These are phyloP conservation scores for Escovopsis weberi DNA, from an alignment of 2,329 filamentous ascomycete species.

Conservation along the genomic window DNA sequence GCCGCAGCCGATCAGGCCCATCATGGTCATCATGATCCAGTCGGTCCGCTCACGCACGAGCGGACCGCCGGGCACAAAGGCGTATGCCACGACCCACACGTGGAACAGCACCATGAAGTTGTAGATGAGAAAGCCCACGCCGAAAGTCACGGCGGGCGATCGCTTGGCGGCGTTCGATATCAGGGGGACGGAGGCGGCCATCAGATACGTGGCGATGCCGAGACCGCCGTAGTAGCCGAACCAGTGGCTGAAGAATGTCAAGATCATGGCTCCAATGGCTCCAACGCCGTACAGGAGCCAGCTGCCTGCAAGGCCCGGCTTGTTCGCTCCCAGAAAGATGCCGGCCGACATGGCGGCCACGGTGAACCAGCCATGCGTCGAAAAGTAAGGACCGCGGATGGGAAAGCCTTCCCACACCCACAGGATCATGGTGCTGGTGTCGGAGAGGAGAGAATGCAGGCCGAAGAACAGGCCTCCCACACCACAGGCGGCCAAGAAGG, in stretches of 20 bases:
- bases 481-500: slow-evolving; percentile 58
- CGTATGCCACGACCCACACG: slow-evolving; percentile 96
- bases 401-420: slow-evolving; percentile 98
- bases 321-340: slow-evolving; percentile 59
- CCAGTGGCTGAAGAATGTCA: slow-evolving; percentile 74
- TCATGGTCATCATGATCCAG: slow-evolving; percentile 81
- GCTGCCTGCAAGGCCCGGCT: slow-evolving; percentile 54
- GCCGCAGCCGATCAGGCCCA: slow-evolving; percentile 72
- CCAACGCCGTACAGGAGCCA: slow-evolving; percentile 71
- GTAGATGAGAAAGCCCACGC: slow-evolving; percentile 78
- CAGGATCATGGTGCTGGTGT: slow-evolving; percentile 96
- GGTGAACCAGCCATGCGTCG: slow-evolving; percentile 79
- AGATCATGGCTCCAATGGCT: slow-evolving; percentile 61
- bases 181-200: slow-evolving; percentile 62
- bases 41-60: slow-evolving; percentile 89
- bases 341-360: slow-evolving; percentile 77
- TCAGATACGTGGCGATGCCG: slow-evolving; percentile 60
- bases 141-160: slow-evolving; percentile 67
- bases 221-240: slow-evolving; percentile 77
- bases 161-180: slow-evolving; percentile 64
- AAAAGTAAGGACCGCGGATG: slow-evolving; percentile 71
- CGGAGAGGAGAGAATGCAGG: slow-evolving; percentile 82
- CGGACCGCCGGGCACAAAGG: slow-evolving; percentile 89
- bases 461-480: slow-evolving; percentile 76
- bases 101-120: slow-evolving; percentile 94